A percentile compares a stretch with the other conserved stretches of the same genome.
Evolutionary conservation across 2,329 filamentous ascomycete genomes (phyloP).

Genomic region (Pochonia chlamydosporia): DNA sequence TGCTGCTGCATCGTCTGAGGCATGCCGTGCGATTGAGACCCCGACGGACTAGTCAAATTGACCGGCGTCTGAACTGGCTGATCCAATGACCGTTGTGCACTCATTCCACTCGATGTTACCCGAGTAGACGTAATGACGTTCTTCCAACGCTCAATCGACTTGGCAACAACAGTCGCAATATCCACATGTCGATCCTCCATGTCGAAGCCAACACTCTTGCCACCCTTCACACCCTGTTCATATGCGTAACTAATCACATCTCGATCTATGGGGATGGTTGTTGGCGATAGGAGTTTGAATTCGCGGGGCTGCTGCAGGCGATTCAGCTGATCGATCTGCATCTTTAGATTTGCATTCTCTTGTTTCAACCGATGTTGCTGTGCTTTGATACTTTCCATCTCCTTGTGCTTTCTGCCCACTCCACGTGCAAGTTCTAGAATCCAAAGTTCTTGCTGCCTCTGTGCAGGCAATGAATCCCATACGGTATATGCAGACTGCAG

Average conservation of each 20-base stretch:
- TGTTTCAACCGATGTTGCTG: constrained; percentile 46
- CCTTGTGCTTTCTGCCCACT: constrained; percentile 51
- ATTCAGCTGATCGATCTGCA: constrained; percentile 54
- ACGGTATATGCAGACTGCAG: constrained; percentile 70
- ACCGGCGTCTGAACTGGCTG: constrained; percentile 18
- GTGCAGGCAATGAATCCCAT: constrained; percentile 61
- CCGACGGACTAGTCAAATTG: constrained; percentile 16
- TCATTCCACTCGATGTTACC: constrained; percentile 37
- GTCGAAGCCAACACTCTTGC: constrained; percentile 37
- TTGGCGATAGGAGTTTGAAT: constrained; percentile 46
- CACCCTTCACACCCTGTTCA: constrained; percentile 37
- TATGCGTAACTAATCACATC: constrained; percentile 41
- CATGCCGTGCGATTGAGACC: constrained; percentile 15
- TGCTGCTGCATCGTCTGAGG: constrained; percentile 19
- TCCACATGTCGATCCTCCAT: constrained; percentile 48
- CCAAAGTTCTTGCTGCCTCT: constrained; percentile 56
- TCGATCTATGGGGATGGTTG: constrained; percentile 45
- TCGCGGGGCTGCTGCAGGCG: constrained; percentile 55
- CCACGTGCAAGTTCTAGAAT: constrained; percentile 55
- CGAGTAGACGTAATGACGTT: constrained; percentile 49
- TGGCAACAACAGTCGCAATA: constrained; percentile 43
- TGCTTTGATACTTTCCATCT: constrained; percentile 45
- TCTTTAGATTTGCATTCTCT: constrained; percentile 50
- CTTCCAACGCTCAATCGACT: constrained; percentile 59
- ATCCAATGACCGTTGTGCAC: constrained; percentile 43